Base-by-base conservation (phyloP, 345 rosid genomes). In the Dovyalis caffra region DNA sequence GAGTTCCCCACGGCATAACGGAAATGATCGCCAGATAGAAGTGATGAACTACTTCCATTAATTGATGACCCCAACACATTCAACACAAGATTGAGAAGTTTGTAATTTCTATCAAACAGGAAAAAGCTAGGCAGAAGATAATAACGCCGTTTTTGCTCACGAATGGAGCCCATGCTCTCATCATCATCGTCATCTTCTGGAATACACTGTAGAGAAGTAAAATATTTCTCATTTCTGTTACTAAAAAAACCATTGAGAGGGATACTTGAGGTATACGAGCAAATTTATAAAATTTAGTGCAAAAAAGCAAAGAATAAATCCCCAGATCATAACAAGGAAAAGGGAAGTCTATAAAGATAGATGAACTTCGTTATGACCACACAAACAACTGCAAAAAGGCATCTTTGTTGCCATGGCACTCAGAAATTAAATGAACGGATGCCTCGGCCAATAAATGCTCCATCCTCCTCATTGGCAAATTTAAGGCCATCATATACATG, bases 61-160 rank as follows among this genome's bases (percentile, higher is more conserved):
- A 90, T 79, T 64, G 74, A 70, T 28, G 74, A 84, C 25, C 49
- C 81, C 90, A 91, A 76, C 57, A 21, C 67, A 28, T 69, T 74
- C 81, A 90, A 76, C 33, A 89, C 88, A 43, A 86, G 80, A 77
- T 80, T 75, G 51, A 81, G 58, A 65, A 92, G 87, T 72, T 77
- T 78, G 61, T 56, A 82, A 84, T 90, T 88, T 69, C 91, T 82
- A 38, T 86, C 89, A 62, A 91, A 91, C 83, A 92, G 70, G 85
- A 81, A 74, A 74, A 79, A 83, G 76, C 97, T 86, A 9, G 97
- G 95, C 71, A 81, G 53, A 64, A 94, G 33, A 58, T 85, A 84
- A 83, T 84, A 91, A 40, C 23, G 73, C 75, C 84, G 76, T 62
- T 75, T 76, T 31, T 49, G 71, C 12, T 32, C 71, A 79, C 60